Evolutionary conservation across 2,329 filamentous ascomycete genomes (phyloP).

Genomic region (Talaromyces sp.): DNA sequence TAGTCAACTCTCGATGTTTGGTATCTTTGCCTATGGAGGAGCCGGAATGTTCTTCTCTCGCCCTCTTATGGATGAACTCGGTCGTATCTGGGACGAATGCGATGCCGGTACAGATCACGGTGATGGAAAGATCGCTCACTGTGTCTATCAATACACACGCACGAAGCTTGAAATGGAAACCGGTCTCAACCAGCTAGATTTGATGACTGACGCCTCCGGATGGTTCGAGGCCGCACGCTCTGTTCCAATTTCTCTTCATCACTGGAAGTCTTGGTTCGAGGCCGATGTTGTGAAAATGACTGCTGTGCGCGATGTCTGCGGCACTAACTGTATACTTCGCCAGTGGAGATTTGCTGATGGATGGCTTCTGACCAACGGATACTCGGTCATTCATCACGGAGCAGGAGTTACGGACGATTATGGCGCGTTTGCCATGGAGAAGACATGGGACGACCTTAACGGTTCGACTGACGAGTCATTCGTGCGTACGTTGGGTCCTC

Average conservation of each 20-base stretch:
- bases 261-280: constrained; percentile 62
- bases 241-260: constrained; percentile 57
- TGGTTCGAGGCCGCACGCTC: constrained; percentile 58
- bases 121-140: constrained; percentile 57
- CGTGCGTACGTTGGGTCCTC: constrained; percentile 54
- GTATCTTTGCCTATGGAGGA: constrained; percentile 60
- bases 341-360: constrained; percentile 50
- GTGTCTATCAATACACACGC: constrained; percentile 54
- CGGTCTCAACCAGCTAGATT: constrained; percentile 57
- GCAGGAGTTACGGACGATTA: constrained; percentile 39
- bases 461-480: constrained; percentile 44
- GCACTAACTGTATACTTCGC: constrained; percentile 55
- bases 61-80: constrained; percentile 50
- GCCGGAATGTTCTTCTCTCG: constrained; percentile 58
- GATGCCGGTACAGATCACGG: constrained; percentile 47
- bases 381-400: constrained; percentile 54
- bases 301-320: constrained; percentile 51
- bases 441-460: constrained; percentile 52
- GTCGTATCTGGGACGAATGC: constrained; percentile 50
- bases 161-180: constrained; percentile 56
- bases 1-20: constrained; percentile 51
- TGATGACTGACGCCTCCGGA: constrained; percentile 54
- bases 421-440: constrained; percentile 45
- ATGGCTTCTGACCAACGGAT: constrained; percentile 58
- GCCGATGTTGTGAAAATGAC: constrained; percentile 51